Evolutionary conservation across 768 basidiomycete genomes (phyloP).

Genomic region (Artomyces pyxidatus): DNA sequence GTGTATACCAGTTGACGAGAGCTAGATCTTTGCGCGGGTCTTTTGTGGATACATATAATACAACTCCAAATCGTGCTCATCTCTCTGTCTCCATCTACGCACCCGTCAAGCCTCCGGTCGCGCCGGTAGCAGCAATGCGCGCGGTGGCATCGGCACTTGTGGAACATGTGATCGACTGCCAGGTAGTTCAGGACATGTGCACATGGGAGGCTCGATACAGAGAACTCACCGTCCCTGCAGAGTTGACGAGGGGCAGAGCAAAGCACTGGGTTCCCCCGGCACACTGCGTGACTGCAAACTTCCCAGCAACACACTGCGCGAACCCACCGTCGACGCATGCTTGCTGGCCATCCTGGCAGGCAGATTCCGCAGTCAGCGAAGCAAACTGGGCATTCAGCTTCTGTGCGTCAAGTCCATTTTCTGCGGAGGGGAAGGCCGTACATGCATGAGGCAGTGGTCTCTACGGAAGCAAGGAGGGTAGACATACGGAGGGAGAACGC

Average conservation of each 20-base stretch:
- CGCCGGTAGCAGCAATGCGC: background rate
- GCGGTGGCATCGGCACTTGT: background rate
- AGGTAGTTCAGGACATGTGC: too few species aligned
- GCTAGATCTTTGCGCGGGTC: too few species aligned
- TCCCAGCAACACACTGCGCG: constrained; percentile 19
- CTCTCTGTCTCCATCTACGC: too few species aligned
- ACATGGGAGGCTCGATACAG: background rate
- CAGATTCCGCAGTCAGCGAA: constrained; percentile 18
- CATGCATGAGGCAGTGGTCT: background rate
- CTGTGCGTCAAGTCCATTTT: constrained; percentile 28
- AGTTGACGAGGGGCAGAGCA: constrained; percentile 21
- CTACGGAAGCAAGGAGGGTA: background rate
- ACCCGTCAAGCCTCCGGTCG: background rate
- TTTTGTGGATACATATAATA: too few species aligned
- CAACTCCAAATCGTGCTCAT: too few species aligned
- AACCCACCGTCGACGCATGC: constrained; percentile 18
- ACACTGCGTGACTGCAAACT: constrained; percentile 15
- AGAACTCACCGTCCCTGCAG: constrained; percentile 13
- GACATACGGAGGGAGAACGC: constrained; percentile 6
- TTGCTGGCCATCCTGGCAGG: constrained; percentile 18
- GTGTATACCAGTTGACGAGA: too few species aligned
- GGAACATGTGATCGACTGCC: background rate
- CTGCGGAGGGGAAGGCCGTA: constrained; percentile 16
- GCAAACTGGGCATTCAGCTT: constrained; percentile 26
- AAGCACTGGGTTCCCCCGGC: constrained; percentile 14